phyloP scores from a whole-genome alignment of 805 yeast species.

The Yarrowia sp. region DNA sequence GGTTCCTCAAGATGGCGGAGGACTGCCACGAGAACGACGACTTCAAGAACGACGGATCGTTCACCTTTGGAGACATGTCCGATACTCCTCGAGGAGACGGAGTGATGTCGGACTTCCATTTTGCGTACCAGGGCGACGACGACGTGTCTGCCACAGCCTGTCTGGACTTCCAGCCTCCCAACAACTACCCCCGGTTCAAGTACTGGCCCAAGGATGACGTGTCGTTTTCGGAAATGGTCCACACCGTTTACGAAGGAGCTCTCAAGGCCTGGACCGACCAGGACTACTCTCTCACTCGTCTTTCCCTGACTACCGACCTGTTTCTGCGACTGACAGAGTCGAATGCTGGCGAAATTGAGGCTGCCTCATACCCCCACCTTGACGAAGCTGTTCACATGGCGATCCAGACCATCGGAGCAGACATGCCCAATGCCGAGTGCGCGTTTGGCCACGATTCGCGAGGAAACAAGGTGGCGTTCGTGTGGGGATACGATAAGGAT shows the following conservation, averaged over 20 bases:
- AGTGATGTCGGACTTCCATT: background rate
- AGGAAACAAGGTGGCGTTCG: background rate
- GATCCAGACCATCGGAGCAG: background rate
- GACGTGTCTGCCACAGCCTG: background rate
- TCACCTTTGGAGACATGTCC: background rate
- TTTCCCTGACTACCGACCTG: background rate
- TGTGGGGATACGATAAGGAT: background rate
- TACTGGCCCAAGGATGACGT: background rate
- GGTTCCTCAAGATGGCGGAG: too few species aligned
- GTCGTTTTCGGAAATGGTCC: background rate
- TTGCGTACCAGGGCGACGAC: background rate
- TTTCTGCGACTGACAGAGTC: too few species aligned
- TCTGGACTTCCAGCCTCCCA: background rate
- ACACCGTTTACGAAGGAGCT: too few species aligned
- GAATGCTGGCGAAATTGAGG: background rate
- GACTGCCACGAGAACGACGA: too few species aligned
- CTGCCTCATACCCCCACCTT: background rate
- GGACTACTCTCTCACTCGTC: background rate
- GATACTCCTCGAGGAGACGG: background rate
- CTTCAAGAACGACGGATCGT: too few species aligned
- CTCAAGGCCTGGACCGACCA: background rate
- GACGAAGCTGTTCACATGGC: background rate
- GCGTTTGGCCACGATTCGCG: background rate
- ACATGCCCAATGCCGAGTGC: background rate
- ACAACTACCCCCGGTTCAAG: background rate